phyloP scores from a whole-genome alignment of 768 basidiomycete species.

The Pisolithus sp. region DNA sequence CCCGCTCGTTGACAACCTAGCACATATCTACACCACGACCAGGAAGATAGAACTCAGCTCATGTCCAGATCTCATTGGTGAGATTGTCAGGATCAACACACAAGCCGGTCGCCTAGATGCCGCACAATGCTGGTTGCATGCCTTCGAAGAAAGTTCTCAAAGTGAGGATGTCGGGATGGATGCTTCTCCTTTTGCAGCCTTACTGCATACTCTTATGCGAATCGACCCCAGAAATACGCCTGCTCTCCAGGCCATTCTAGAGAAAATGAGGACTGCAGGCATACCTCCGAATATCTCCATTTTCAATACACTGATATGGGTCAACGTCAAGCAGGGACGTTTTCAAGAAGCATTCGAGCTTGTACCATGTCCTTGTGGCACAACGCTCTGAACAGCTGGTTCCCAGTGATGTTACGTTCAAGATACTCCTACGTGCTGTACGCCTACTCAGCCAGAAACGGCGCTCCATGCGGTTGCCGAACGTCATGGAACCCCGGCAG shows the following conservation, averaged over 20 bases:
- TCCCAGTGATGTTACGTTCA: slow-evolving; percentile 43
- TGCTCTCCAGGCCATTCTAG: slow-evolving; percentile 32
- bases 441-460: slow-evolving; percentile 16
- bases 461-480: slow-evolving; percentile 12
- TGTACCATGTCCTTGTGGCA: slow-evolving; percentile 37
- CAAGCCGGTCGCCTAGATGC: slow-evolving; percentile 27
- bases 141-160: slow-evolving; percentile 18
- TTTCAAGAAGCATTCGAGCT: slow-evolving; percentile 33
- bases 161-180: slow-evolving; percentile 7
- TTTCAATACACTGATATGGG: slow-evolving; percentile 45
- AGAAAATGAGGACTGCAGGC: slow-evolving; percentile 33
- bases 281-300: slow-evolving; percentile 34
- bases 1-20: slow-evolving; percentile 17
- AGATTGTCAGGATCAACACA: slow-evolving; percentile 33
- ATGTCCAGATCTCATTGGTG: slow-evolving; percentile 29
- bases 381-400: slow-evolving; percentile 25
- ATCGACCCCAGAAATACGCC: slow-evolving; percentile 23
- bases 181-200: slow-evolving; percentile 30
- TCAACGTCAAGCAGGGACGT: slow-evolving; percentile 28
- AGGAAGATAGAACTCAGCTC: slow-evolving; percentile 18
- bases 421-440: slow-evolving; percentile 33
- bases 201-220: slow-evolving; percentile 34
- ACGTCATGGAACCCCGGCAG: slow-evolving; percentile 31
- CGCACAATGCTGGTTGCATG: slow-evolving; percentile 24
- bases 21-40: slow-evolving; percentile 15